Percentiles rank a stretch among this genome's conserved stretches.
Conservation (phyloP, 306 rosid species). For the Luffa aegyptiaca region DNA sequence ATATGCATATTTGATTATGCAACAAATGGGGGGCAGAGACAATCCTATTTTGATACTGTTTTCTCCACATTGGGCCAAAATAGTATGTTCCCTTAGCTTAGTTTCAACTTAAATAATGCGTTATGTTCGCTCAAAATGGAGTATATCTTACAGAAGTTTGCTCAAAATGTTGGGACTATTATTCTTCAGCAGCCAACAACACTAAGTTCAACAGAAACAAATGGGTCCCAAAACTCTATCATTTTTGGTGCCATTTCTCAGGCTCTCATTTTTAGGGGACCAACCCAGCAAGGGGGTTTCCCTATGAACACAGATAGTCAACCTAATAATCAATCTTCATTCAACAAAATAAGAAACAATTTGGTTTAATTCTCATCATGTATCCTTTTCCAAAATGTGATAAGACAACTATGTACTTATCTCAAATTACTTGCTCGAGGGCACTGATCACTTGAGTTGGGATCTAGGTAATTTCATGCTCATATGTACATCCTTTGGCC, state of each 20-base stretch:
- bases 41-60: conserved; percentile 36
- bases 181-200: conserved; percentile 7
- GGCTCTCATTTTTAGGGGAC: conserved; percentile 4
- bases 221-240: conserved; percentile 9
- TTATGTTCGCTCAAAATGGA: neutral
- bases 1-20: conserved; percentile 18
- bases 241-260: conserved; percentile 6
- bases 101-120: conserved; percentile 10
- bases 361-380: neutral
- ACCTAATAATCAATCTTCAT: neutral
- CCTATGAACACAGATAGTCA: neutral
- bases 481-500: neutral
- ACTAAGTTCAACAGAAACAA: conserved; percentile 3
- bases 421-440: neutral
- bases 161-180: conserved; percentile 6
- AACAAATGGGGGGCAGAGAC: conserved; percentile 42
- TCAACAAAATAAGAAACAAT: neutral
- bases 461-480: neutral
- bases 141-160: conserved; percentile 3
- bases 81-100: conserved; percentile 13
- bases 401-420: neutral
- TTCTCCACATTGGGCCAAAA: conserved; percentile 15
- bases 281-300: neutral
- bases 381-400: neutral
- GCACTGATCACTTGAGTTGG: conserved; percentile 1